Percentiles rank a stretch among this genome's conserved stretches.
These are phyloP conservation scores for Talaromyces adpressus DNA, from an alignment of 495 filamentous ascomycete species.

Conservation along the genomic window DNA sequence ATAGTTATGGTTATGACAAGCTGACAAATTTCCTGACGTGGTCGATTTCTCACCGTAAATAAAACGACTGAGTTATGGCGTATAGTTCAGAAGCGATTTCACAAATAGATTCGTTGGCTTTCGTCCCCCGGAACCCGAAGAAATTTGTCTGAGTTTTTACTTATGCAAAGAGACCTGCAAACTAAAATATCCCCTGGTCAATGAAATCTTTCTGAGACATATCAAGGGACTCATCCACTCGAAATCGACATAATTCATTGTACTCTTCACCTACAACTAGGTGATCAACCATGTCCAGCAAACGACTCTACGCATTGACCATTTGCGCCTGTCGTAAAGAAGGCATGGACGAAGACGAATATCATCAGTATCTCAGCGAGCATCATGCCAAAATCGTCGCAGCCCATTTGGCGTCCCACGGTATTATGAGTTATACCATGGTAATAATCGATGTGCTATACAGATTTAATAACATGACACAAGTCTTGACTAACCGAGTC, in stretches of 20 bases:
- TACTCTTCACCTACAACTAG: neutral
- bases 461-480: neutral
- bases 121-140: too few species aligned
- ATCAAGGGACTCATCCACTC: neutral
- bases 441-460: neutral
- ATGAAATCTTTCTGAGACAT: too few species aligned
- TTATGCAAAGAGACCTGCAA: too few species aligned
- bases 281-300: neutral
- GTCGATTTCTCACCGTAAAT: too few species aligned
- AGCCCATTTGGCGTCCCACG: neutral
- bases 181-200: too few species aligned
- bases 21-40: too few species aligned
- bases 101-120: too few species aligned
- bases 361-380: slow-evolving; percentile 29
- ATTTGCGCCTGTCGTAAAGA: slow-evolving; percentile 34
- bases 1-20: too few species aligned
- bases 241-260: neutral
- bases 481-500: neutral
- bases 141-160: too few species aligned
- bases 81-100: too few species aligned
- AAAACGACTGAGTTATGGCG: too few species aligned
- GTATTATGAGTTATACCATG: neutral
- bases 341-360: slow-evolving; percentile 36
- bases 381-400: slow-evolving; percentile 8
- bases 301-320: slow-evolving; percentile 14